Evolutionary conservation across 768 basidiomycete genomes (phyloP), one percentile per base, ranked within the genome.

Genomic region (Gloeostereum incarnatum): DNA sequence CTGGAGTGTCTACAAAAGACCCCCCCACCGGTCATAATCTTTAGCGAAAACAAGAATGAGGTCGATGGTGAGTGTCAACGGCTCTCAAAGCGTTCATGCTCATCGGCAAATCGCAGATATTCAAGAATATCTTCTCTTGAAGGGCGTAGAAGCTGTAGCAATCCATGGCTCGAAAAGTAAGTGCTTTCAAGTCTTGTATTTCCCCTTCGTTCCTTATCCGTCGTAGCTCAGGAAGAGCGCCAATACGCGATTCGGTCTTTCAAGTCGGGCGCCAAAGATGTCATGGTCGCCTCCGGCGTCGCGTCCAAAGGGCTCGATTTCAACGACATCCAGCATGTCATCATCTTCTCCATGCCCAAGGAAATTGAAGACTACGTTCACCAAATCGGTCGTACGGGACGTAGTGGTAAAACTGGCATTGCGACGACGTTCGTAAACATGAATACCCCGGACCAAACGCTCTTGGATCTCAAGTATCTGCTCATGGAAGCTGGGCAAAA

Each of bases 351-450:
- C 21, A 98, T 99, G 96, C 96, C 96, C 0, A 99, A 98, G 59
- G 96, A 99, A 65, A 99, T 99, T 45, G 96, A 99, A 60, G 96
- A 99, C 58, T 99, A 99, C 52, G 94, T 98, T 35, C 96, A 99
- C 65, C 94, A 99, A 60, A 98, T 98, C 47, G 96, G 96, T 19
- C 85, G 96, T 43, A 99, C 96, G 5, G 96, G 96, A 36, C 80
- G 96, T 48, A 91, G 87, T 48, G 96, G 96, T 16, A 97, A 97
- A 59, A 99, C 96, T 1, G 96, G 96, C 36, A 97, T 99, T 40
- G 94, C 96, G 22, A 99, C 96, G 23, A 93, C 96, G 24, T 99
- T 99, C 53, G 90, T 98, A 39, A 98, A 98, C 57, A 94, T 94
- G 89, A 88, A 86, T 52, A 96, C 94, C 2, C 74, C 85, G 0